Evolutionary conservation across 202 grass and related monocot species (phyloP).

Genomic region (Tripidium arundinaceum): DNA sequence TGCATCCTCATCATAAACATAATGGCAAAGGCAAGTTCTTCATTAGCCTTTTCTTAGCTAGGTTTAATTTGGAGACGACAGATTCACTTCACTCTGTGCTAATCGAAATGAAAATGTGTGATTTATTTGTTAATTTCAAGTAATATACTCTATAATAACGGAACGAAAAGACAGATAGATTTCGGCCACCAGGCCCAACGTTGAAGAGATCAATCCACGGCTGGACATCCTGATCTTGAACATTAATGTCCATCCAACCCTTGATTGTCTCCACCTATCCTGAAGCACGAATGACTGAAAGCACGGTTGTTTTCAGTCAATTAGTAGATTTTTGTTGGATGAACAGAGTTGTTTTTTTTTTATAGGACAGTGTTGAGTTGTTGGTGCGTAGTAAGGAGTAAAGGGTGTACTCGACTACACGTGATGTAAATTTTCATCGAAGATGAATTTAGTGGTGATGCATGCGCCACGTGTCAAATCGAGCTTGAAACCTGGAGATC

Average conservation of each 20-base stretch:
- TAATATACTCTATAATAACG: too few species aligned
- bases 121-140: neutral
- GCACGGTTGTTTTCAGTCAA: neutral
- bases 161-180: neutral
- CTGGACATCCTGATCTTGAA: too few species aligned
- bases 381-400: neutral
- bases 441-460: neutral
- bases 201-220: too few species aligned
- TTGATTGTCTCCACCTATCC: too few species aligned
- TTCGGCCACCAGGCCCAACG: neutral
- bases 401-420: neutral
- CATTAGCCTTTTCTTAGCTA: neutral
- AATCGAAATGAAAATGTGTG: neutral
- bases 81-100: neutral
- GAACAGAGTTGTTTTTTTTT: too few species aligned
- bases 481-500: neutral
- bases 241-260: too few species aligned
- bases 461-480: neutral
- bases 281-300: neutral
- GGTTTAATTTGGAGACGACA: neutral
- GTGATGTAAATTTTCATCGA: neutral
- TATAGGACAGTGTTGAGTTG: neutral
- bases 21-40: slow-evolving; percentile 34
- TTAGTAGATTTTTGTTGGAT: neutral
- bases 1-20: slow-evolving; percentile 36